Conservation (phyloP, 2,329 filamentous ascomycete genomes). For the Coniosporium tulheliwenetii region DNA sequence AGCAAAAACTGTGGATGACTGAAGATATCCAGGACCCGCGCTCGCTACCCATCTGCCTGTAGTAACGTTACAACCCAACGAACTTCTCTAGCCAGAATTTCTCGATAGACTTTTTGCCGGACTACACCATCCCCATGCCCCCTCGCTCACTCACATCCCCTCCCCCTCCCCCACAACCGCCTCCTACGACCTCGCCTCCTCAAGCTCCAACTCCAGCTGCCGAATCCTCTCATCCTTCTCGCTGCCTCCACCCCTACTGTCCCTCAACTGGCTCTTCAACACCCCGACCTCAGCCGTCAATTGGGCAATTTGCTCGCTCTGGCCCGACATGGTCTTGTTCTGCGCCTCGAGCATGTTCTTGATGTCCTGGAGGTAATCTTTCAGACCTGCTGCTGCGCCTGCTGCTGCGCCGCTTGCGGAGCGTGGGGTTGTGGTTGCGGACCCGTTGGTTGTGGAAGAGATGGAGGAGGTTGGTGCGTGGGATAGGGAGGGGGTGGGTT, state of each 20-base stretch:
- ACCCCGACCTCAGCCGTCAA: constrained; percentile 62
- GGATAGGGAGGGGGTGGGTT: constrained; percentile 5
- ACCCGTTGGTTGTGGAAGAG: constrained; percentile 18
- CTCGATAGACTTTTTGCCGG: no score
- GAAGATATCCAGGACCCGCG: no score
- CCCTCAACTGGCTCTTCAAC: constrained; percentile 59
- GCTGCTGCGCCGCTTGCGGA: constrained; percentile 24
- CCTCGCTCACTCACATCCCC: no score
- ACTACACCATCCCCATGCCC: no score
- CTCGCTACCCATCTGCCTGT: no score
- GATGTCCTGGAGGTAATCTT: constrained; percentile 58
- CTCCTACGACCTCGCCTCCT: constrained; percentile 1
- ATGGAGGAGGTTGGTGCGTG: constrained; percentile 14
- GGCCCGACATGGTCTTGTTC: constrained; percentile 59
- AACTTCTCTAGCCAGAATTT: no score
- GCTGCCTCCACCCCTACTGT: constrained; percentile 4
- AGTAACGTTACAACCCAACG: no score
- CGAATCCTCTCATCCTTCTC: constrained; percentile 8
- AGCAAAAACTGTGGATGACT: no score
- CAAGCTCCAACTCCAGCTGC: constrained; percentile 4
- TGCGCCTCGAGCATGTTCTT: constrained; percentile 64
- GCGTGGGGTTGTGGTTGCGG: constrained; percentile 17
- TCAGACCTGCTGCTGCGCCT: constrained; percentile 36
- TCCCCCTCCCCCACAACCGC: no score
- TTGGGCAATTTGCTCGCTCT: constrained; percentile 58